A percentile compares a stretch with the other conserved stretches of the same genome.
Evolutionary conservation across 768 basidiomycete species (phyloP).

Genomic region (Termitomyces sp.): DNA sequence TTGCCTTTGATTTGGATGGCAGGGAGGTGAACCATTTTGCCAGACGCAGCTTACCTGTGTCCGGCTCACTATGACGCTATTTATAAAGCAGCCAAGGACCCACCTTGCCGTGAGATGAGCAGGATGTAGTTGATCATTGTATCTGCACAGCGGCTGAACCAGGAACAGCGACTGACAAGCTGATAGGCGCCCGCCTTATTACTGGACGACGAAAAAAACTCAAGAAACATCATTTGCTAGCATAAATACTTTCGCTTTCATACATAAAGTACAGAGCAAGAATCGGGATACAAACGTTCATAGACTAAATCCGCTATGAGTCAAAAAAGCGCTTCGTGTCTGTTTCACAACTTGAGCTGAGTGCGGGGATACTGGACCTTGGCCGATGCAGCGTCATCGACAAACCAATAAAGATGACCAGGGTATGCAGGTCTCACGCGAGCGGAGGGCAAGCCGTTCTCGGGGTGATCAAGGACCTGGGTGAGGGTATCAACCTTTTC

Average conservation of each 20-base stretch:
- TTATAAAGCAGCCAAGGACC: constrained; percentile 13
- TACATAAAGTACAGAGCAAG: not conserved
- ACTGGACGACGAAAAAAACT: too few relatives aligned
- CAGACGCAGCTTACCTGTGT: constrained; percentile 82
- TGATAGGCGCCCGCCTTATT: not conserved
- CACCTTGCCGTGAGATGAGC: constrained; percentile 88
- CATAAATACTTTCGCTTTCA: not conserved
- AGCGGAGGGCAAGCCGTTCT: constrained; percentile 75
- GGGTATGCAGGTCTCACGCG: constrained; percentile 72
- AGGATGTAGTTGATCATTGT: constrained; percentile 89
- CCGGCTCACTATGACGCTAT: not conserved
- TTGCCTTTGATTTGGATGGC: constrained; percentile 72
- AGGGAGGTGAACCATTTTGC: constrained; percentile 95
- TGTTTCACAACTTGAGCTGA: constrained; percentile 45
- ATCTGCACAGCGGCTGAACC: not conserved
- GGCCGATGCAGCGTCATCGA: constrained; percentile 75
- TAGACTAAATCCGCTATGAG: not conserved
- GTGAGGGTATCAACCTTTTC: constrained; percentile 74
- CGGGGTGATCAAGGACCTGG: constrained; percentile 74
- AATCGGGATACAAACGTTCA: not conserved
- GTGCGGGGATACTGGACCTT: constrained; percentile 55
- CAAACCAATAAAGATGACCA: constrained; percentile 93
- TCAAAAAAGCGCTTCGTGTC: not conserved
- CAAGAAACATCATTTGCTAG: not conserved
- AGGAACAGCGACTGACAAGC: not conserved